Percentiles rank a stretch among this genome's conserved stretches.
These are phyloP conservation scores for Saitozyma sp. DNA, from an alignment of 768 basidiomycete species.

Conservation along the genomic window DNA sequence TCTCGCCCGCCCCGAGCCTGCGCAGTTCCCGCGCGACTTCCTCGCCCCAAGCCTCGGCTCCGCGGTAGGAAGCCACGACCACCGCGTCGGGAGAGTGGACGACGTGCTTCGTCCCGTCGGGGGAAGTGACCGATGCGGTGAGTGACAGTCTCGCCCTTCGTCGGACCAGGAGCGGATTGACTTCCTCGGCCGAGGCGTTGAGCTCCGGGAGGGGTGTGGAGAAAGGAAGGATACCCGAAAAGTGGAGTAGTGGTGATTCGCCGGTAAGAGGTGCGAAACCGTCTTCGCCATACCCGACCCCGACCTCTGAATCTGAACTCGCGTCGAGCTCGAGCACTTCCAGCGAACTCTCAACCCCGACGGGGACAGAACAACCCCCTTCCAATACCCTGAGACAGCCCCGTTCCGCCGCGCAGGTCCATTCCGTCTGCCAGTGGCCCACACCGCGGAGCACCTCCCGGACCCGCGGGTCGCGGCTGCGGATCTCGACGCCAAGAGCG, in stretches of 20 bases:
- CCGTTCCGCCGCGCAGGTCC: constrained; percentile 78
- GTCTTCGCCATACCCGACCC: constrained; percentile 45
- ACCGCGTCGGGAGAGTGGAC: constrained; percentile 62
- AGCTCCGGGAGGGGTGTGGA: constrained; percentile 5
- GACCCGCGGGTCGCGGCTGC: constrained; percentile 62
- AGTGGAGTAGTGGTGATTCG: constrained; percentile 38
- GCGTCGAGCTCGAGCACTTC: constrained; percentile 42
- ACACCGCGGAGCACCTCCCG: constrained; percentile 66
- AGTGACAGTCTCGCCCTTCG: constrained; percentile 59
- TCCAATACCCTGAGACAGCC: constrained; percentile 85
- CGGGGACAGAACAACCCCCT: constrained; percentile 96
- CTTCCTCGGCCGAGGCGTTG: constrained; percentile 5
- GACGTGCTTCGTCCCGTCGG: constrained; percentile 73
- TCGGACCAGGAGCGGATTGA: constrained; percentile 12
- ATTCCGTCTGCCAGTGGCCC: constrained; percentile 75
- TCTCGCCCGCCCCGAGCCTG: constrained; percentile 69
- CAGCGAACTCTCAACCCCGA: constrained; percentile 68
- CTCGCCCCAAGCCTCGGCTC: constrained; percentile 70
- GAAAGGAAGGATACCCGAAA: constrained; percentile 23
- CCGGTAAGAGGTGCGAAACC: constrained; percentile 10
- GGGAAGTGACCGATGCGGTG: constrained; percentile 78
- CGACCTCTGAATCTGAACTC: constrained; percentile 9
- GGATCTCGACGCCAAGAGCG: constrained; percentile 81
- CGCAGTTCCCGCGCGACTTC: constrained; percentile 67
- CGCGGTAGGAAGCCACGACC: constrained; percentile 58